These are phyloP conservation scores for Trichoderma asperelloides DNA, from an alignment of 495 filamentous ascomycete genomes.

Conservation along the genomic window DNA sequence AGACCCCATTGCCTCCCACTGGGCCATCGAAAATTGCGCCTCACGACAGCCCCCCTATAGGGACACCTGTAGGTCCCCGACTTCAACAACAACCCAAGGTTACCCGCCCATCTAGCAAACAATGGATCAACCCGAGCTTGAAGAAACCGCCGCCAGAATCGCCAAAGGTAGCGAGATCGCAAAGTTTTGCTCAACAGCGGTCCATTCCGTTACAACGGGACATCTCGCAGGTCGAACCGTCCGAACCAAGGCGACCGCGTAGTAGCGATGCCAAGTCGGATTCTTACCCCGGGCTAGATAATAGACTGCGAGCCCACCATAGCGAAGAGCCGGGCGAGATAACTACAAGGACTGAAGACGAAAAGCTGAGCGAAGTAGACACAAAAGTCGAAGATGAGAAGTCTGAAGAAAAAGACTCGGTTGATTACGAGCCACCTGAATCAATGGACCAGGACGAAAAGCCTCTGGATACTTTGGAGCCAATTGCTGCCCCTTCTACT, in stretches of 20 bases:
- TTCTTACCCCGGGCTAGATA: constrained; percentile 21
- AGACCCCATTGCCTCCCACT: constrained; percentile 30
- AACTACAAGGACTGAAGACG: constrained; percentile 12
- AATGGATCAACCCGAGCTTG: constrained; percentile 51
- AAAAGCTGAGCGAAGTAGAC: constrained; percentile 22
- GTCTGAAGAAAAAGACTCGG: neutral
- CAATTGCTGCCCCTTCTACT: neutral
- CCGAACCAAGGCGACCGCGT: constrained; percentile 28
- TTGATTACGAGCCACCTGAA: neutral
- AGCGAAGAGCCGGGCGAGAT: constrained; percentile 26
- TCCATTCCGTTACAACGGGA: constrained; percentile 30
- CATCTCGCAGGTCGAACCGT: constrained; percentile 31
- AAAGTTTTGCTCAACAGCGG: constrained; percentile 32
- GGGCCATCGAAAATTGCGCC: constrained; percentile 41
- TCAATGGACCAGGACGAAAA: neutral
- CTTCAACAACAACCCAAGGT: constrained; percentile 36
- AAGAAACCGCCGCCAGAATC: constrained; percentile 35
- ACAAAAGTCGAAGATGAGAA: neutral
- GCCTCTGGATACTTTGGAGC: neutral
- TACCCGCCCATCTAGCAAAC: constrained; percentile 41
- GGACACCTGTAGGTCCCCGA: constrained; percentile 45
- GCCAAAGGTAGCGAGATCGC: constrained; percentile 32
- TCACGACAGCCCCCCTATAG: constrained; percentile 43
- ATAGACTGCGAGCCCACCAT: constrained; percentile 24
- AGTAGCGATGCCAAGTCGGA: constrained; percentile 39